These are phyloP conservation scores for Zygosaccharomyces siamensis DNA, from an alignment of 805 yeast genomes.

Conservation along the genomic window DNA sequence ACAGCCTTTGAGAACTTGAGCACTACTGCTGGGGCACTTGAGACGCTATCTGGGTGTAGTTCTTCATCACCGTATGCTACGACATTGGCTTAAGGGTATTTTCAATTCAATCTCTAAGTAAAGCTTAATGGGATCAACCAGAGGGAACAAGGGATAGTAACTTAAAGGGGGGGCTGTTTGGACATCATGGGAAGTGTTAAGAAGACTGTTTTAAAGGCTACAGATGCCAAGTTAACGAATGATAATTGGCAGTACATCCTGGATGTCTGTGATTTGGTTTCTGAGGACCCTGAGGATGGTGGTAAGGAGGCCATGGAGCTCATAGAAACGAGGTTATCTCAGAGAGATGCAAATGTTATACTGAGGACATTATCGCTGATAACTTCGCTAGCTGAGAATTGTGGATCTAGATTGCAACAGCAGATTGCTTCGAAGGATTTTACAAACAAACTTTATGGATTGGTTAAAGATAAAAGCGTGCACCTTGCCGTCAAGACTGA, in stretches of 20 bases:
- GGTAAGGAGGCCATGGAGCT: slow-evolving; percentile 40
- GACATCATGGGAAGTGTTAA: slow-evolving; percentile 11
- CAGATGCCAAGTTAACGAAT: slow-evolving; percentile 54
- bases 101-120: neutral
- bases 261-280: slow-evolving; percentile 63
- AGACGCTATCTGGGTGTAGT: neutral
- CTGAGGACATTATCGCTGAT: slow-evolving; percentile 52
- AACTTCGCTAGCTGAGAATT: slow-evolving; percentile 66
- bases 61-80: neutral
- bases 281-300: slow-evolving; percentile 55
- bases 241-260: slow-evolving; percentile 67
- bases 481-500: slow-evolving; percentile 65
- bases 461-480: slow-evolving; percentile 50
- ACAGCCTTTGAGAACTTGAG: neutral
- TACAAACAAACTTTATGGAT: slow-evolving; percentile 42
- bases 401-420: slow-evolving; percentile 64
- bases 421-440: slow-evolving; percentile 57
- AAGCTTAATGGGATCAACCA: neutral
- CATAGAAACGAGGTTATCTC: slow-evolving; percentile 45
- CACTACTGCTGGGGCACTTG: neutral
- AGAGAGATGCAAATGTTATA: slow-evolving; percentile 60
- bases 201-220: slow-evolving; percentile 44
- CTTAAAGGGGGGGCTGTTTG: neutral
- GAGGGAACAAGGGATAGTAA: neutral
- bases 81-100: neutral